Evolutionary conservation across 345 rosid species (phyloP).

Genomic region (Hibiscus syriacus): DNA sequence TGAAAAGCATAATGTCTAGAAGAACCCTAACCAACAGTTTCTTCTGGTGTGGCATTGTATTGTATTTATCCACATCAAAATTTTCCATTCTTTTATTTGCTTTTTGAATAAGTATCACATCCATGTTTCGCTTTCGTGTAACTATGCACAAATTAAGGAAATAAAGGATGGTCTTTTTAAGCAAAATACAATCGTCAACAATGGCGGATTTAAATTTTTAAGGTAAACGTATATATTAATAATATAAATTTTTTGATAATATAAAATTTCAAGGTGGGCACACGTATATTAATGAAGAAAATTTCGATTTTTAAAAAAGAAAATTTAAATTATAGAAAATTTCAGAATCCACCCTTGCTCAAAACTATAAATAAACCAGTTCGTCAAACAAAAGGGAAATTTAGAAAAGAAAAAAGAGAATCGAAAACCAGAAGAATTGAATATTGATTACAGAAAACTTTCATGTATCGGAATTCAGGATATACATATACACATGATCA

Average conservation of each 20-base stretch:
- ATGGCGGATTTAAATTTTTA: too few relatives aligned
- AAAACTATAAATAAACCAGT: background rate
- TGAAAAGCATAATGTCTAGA: too few relatives aligned
- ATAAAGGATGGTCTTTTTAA: background rate
- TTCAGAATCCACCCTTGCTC: too few relatives aligned
- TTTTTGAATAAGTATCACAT: background rate
- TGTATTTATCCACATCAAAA: background rate
- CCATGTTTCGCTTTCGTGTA: background rate
- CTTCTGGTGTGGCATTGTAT: background rate
- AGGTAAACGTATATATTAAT: too few relatives aligned
- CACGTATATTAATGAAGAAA: too few relatives aligned
- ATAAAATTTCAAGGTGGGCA: too few relatives aligned
- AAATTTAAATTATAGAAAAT: too few relatives aligned
- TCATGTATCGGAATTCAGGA: background rate
- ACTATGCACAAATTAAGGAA: background rate
- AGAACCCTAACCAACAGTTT: background rate
- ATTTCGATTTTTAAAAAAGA: too few relatives aligned
- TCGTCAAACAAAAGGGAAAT: background rate
- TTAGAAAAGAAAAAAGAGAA: background rate
- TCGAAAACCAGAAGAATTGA: background rate
- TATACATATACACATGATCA: background rate
- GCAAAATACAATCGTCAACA: too few relatives aligned
- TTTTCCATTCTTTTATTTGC: background rate
- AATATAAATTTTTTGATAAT: too few relatives aligned
- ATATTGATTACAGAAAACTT: background rate